phyloP scores from a whole-genome alignment of 148 eudicot genomes.

The Tetragonia tetragonoides region DNA sequence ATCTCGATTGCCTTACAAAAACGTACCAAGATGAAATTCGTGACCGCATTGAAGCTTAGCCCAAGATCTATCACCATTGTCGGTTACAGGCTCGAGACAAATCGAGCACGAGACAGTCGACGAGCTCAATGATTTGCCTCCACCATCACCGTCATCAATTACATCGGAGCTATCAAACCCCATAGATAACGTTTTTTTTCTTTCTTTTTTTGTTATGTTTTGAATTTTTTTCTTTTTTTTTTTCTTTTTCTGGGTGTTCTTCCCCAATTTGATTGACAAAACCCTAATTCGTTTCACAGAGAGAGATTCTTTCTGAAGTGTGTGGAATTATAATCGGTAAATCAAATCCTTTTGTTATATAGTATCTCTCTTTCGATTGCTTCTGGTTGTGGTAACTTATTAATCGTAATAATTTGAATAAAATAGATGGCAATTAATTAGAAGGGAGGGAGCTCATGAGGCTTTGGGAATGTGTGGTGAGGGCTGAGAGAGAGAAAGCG shows the following conservation, averaged over 20 bases:
- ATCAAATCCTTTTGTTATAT: not conserved
- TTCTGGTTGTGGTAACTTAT: not conserved
- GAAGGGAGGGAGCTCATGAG: not conserved
- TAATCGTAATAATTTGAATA: too few species aligned
- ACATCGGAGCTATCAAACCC: constrained; percentile 59
- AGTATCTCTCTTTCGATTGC: not conserved
- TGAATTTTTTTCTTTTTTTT: not conserved
- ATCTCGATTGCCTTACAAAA: not conserved
- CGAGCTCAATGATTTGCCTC: constrained; percentile 32
- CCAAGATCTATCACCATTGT: constrained; percentile 77
- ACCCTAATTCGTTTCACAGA: constrained; percentile 23
- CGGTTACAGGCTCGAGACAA: constrained; percentile 70
- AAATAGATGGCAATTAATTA: too few species aligned
- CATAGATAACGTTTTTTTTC: constrained; percentile 26
- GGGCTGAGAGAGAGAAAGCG: constrained; percentile 11
- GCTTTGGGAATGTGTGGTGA: constrained; percentile 22
- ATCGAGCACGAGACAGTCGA: constrained; percentile 67
- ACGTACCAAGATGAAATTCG: constrained; percentile 85
- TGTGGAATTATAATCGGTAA: not conserved
- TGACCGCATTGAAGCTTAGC: constrained; percentile 95
- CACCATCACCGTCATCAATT: constrained; percentile 38
- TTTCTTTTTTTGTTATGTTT: not conserved
- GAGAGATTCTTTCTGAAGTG: not conserved
- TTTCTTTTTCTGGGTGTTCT: not conserved
- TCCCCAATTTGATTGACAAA: not conserved